Conservation (phyloP, 495 filamentous ascomycete genomes). For the Cercophora scortea region DNA sequence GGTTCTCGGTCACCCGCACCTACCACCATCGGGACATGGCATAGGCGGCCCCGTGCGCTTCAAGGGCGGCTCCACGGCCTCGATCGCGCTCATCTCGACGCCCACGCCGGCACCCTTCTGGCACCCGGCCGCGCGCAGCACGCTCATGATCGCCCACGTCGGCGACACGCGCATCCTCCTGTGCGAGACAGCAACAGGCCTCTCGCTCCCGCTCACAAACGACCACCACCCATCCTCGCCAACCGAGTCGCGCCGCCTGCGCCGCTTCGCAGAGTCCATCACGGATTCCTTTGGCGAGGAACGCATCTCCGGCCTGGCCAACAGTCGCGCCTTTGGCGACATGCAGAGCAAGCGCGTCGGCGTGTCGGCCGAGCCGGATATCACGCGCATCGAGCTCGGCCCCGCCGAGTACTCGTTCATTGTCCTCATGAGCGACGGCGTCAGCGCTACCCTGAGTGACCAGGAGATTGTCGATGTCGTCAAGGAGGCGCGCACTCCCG, state of each 20-base stretch:
- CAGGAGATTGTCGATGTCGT: conserved; percentile 94
- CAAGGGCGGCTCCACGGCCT: conserved; percentile 86
- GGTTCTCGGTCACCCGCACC: conserved; percentile 58
- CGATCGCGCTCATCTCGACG: conserved; percentile 81
- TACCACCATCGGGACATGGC: conserved; percentile 41
- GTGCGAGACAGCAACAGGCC: conserved; percentile 70
- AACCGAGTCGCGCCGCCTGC: conserved; percentile 69
- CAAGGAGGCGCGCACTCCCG: conserved; percentile 87
- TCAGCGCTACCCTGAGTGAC: conserved; percentile 73
- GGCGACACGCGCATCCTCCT: conserved; percentile 89
- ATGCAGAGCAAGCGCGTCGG: conserved; percentile 85
- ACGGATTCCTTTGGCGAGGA: conserved; percentile 98
- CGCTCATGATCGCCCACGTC: conserved; percentile 80
- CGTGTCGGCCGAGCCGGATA: conserved; percentile 87
- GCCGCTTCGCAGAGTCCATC: conserved; percentile 67
- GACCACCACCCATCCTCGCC: conserved; percentile 89
- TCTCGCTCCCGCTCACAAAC: conserved; percentile 69
- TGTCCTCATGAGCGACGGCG: conserved; percentile 80
- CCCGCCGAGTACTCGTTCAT: conserved; percentile 83
- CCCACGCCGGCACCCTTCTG: conserved; percentile 88
- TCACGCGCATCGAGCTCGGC: conserved; percentile 60
- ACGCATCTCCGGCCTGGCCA: conserved; percentile 86
- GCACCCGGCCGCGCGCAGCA: conserved; percentile 78
- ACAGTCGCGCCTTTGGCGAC: conserved; percentile 90
- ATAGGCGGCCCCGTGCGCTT: conserved; percentile 72